These are phyloP conservation scores for Anisodus acutangulus DNA, from an alignment of 257 asterid species.

Conservation along the genomic window DNA sequence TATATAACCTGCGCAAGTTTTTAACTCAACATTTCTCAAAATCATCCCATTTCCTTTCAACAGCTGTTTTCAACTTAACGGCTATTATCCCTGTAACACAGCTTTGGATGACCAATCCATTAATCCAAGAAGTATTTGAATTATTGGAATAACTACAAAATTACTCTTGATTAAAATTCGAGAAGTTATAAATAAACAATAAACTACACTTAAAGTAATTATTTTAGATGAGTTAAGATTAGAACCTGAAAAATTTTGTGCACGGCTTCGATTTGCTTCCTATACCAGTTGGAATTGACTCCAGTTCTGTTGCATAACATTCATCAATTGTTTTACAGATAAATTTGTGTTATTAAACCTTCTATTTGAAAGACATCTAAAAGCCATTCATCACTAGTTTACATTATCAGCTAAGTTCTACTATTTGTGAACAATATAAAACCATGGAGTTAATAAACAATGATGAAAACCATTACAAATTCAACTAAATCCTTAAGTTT, in stretches of 20 bases:
- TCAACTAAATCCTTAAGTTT: background rate
- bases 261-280: conserved; percentile 99
- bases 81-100: conserved; percentile 62
- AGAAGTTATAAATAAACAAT: conserved; percentile 38
- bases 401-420: background rate
- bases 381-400: conserved; percentile 30
- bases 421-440: conserved; percentile 21
- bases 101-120: conserved; percentile 54
- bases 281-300: conserved; percentile 86
- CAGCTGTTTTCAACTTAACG: conserved; percentile 42
- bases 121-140: conserved; percentile 48
- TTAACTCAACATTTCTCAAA: conserved; percentile 39
- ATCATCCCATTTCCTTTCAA: conserved; percentile 46
- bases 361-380: conserved; percentile 38
- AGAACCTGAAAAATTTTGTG: conserved; percentile 99
- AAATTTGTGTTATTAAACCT: conserved; percentile 47
- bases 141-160: conserved; percentile 24
- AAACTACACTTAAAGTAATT: conserved; percentile 41
- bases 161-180: conserved; percentile 38
- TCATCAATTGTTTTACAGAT: conserved; percentile 57
- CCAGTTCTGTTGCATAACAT: conserved; percentile 88
- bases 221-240: conserved; percentile 76
- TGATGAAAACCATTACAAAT: conserved; percentile 13
- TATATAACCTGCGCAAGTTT: conserved; percentile 31
- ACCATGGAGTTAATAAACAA: conserved; percentile 2